Conservation (phyloP, 768 basidiomycete species). For the Hericium rajendrae region DNA sequence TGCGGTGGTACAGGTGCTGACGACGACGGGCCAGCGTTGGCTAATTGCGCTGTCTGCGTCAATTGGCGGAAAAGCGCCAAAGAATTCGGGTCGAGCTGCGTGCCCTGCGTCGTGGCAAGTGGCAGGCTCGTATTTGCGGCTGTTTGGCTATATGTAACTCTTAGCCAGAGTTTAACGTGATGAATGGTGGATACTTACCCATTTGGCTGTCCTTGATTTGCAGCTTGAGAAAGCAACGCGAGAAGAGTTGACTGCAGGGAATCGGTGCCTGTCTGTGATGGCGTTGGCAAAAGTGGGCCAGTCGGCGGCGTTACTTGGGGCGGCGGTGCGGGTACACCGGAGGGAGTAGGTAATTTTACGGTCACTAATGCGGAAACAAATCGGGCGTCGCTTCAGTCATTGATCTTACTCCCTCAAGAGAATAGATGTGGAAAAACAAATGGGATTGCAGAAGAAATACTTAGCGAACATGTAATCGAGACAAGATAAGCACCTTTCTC, state of each 20-base stretch:
- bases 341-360: slow-evolving; percentile 9
- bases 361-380: slow-evolving; percentile 30
- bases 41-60: slow-evolving; percentile 21
- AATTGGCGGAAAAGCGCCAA: slow-evolving; percentile 72
- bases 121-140: slow-evolving; percentile 35
- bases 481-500: slow-evolving; percentile 71
- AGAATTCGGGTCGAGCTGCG: slow-evolving; percentile 42
- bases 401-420: slow-evolving; percentile 46
- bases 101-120: slow-evolving; percentile 22
- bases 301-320: slow-evolving; percentile 3
- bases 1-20: not conserved
- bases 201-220: slow-evolving; percentile 23
- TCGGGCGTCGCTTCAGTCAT: slow-evolving; percentile 50
- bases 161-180: too few relatives aligned
- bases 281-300: slow-evolving; percentile 8
- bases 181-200: not conserved
- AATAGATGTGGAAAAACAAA: slow-evolving; percentile 38
- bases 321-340: slow-evolving; percentile 7
- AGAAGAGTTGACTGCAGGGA: slow-evolving; percentile 57
- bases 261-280: too few relatives aligned
- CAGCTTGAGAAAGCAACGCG: slow-evolving; percentile 62
- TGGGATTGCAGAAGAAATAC: slow-evolving; percentile 70
- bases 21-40: not conserved
- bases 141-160: slow-evolving; percentile 44
- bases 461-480: slow-evolving; percentile 64